Base-by-base conservation (phyloP, 2,329 filamentous ascomycete genomes). In the Periconia sp. region DNA sequence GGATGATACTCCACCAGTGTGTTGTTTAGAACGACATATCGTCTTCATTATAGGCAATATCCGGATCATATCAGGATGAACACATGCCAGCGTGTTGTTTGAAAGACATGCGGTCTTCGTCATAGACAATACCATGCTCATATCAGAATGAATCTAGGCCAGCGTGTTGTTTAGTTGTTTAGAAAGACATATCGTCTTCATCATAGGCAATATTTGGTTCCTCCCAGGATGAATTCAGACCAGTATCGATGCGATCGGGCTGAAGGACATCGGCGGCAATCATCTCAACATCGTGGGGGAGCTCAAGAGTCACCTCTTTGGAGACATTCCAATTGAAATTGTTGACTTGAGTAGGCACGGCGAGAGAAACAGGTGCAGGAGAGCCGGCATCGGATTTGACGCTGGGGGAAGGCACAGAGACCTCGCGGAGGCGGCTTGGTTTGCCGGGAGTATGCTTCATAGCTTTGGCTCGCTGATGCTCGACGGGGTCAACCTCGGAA, bases 381-480 rank as follows among this genome's bases (percentile, higher is more conserved):
- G 43, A 45, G 43, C 14, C 43, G 15, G 59, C 61, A 27, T 70
- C 66, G 5, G 67, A 69, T 18, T 62, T 30, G 13, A 67, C 45
- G 47, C 66, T 70, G 2, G 70, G 70, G 2, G 68, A 70, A 5
- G 68, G 67, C n/a, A 70, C 61, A n/a, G 58, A 64, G 14, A 65
- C 62, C 43, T 71, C 60, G 17, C 69, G 64, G 11, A 73, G 69
- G 31, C 69, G 65, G 48, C 66, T 70, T 11, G 68, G 67, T 52
- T 70, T 71, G 18, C 62, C 63, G 2, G 71, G 71, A 2, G 68
- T 71, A 48, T 71, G 66, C 58, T 70, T 72, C 60, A 68, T 64
- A 9, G 65, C 47, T 48, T 58, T 64, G 30, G 65, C 61, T 17
- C 70, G 68, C 50, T 70, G 66, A 1, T 58, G 55, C 54, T 68